Evolutionary conservation across 2,329 filamentous ascomycete genomes (phyloP).

Genomic region (Venturia aucupariae): DNA sequence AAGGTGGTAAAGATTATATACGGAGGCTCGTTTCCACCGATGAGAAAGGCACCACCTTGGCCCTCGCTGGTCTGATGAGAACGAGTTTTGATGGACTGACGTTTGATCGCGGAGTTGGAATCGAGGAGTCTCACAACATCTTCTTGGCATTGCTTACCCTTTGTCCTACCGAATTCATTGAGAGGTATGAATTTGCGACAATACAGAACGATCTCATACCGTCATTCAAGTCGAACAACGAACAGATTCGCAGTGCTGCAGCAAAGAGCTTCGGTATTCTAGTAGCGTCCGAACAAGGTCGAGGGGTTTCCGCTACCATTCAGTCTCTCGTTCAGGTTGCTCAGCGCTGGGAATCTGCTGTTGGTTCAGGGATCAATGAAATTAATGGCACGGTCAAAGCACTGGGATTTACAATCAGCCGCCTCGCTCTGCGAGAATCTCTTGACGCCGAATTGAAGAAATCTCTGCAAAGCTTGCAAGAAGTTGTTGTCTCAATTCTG

Average conservation of each 20-base stretch:
- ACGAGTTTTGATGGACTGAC: slow-evolving; percentile 37
- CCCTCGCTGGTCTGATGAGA: slow-evolving; percentile 34
- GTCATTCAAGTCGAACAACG: slow-evolving; percentile 52
- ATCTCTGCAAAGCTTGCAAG: background rate
- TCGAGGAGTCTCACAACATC: slow-evolving; percentile 37
- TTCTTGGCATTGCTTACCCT: slow-evolving; percentile 40
- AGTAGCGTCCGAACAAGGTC: slow-evolving; percentile 38
- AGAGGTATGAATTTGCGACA: background rate
- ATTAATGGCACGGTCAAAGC: slow-evolving; percentile 46
- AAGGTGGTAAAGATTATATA: slow-evolving; percentile 49
- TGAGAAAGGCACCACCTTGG: slow-evolving; percentile 25
- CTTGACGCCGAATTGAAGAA: background rate
- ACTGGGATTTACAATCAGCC: slow-evolving; percentile 1
- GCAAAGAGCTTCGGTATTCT: slow-evolving; percentile 69
- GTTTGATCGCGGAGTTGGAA: slow-evolving; percentile 30
- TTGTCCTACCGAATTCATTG: slow-evolving; percentile 1
- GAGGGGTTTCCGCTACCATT: background rate
- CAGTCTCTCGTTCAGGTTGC: slow-evolving; percentile 31
- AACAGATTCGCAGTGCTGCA: slow-evolving; percentile 54
- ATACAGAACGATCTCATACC: slow-evolving; percentile 3
- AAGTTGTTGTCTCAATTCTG: slow-evolving; percentile 33
- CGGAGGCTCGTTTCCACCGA: slow-evolving; percentile 15
- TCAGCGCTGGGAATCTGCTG: slow-evolving; percentile 46
- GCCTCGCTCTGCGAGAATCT: background rate
- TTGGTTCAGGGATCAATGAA: slow-evolving; percentile 50